Conservation (phyloP, 2,329 filamentous ascomycete genomes). For the Monosporascus sp. region DNA sequence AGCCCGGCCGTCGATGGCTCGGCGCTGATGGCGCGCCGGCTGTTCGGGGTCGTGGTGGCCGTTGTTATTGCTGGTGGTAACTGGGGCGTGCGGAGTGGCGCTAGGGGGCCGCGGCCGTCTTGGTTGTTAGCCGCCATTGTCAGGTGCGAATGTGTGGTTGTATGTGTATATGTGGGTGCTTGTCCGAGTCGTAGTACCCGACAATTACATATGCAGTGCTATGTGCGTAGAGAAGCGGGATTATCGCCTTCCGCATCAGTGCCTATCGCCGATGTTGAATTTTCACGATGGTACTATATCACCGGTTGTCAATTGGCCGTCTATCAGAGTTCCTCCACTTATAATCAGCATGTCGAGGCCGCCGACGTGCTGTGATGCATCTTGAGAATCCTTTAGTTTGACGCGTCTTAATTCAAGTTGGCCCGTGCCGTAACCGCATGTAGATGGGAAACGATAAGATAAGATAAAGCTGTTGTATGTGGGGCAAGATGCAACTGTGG, state of each 20-base stretch:
- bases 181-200: neutral
- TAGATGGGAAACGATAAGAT: neutral
- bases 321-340: neutral
- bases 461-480: neutral
- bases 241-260: neutral
- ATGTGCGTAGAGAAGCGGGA: no score
- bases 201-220: no score
- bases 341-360: neutral
- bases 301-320: neutral
- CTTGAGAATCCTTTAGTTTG: no score
- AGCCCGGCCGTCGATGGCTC: slow-evolving; percentile 38
- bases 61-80: neutral
- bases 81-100: slow-evolving; percentile 21
- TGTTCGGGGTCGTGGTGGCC: slow-evolving; percentile 22
- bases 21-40: slow-evolving; percentile 24
- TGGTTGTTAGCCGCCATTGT: slow-evolving; percentile 5
- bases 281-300: neutral
- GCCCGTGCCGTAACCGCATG: no score
- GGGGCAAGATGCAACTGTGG: no score
- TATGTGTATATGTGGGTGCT: slow-evolving; percentile 1
- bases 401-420: no score
- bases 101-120: slow-evolving; percentile 7
- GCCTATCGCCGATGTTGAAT: neutral
- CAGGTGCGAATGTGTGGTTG: slow-evolving; percentile 1
- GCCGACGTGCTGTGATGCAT: neutral